Conservation (phyloP, 352 stramenopile genomes). For the Phytophthora palmivora region DNA sequence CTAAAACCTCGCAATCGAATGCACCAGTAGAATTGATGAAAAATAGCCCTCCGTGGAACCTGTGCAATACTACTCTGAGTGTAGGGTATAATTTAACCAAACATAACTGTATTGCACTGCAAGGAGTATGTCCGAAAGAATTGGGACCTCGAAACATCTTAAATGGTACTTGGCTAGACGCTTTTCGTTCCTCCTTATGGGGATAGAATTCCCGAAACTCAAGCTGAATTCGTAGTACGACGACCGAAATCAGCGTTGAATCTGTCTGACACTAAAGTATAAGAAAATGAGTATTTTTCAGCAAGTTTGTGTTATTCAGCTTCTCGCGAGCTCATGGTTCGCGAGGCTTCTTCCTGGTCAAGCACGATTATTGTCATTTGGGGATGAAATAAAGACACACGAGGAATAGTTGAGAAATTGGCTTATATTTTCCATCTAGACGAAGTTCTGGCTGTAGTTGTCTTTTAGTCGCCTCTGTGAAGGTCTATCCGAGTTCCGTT, state of each 20-base stretch:
- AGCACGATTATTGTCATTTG: too few relatives aligned
- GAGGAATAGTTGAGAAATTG: too few relatives aligned
- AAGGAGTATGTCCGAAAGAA: too few relatives aligned
- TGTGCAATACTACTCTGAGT: too few relatives aligned
- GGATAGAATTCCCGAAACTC: constrained; percentile 48
- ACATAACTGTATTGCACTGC: too few relatives aligned
- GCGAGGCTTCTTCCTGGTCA: constrained; percentile 35
- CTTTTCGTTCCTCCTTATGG: constrained; percentile 34
- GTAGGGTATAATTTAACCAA: too few relatives aligned
- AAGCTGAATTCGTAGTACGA: constrained; percentile 54
- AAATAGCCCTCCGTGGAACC: constrained; percentile 31
- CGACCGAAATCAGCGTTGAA: constrained; percentile 92
- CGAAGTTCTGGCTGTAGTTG: constrained; percentile 42
- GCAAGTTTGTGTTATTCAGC: constrained; percentile 37
- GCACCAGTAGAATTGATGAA: constrained; percentile 37
- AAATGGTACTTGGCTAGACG: constrained; percentile 47
- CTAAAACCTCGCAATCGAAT: constrained; percentile 50
- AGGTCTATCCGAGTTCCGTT: constrained; percentile 19
- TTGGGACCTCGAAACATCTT: constrained; percentile 65
- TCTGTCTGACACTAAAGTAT: constrained; percentile 48
- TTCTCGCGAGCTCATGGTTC: constrained; percentile 31
- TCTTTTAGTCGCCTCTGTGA: constrained; percentile 28
- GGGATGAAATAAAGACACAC: too few relatives aligned
- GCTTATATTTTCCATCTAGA: constrained; percentile 13
- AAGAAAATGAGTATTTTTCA: constrained; percentile 36